Evolutionary conservation across 1,284 basidiomycete genomes (phyloP), one percentile per base, ranked within the genome.

Genomic region (Trichosporon sp.): DNA sequence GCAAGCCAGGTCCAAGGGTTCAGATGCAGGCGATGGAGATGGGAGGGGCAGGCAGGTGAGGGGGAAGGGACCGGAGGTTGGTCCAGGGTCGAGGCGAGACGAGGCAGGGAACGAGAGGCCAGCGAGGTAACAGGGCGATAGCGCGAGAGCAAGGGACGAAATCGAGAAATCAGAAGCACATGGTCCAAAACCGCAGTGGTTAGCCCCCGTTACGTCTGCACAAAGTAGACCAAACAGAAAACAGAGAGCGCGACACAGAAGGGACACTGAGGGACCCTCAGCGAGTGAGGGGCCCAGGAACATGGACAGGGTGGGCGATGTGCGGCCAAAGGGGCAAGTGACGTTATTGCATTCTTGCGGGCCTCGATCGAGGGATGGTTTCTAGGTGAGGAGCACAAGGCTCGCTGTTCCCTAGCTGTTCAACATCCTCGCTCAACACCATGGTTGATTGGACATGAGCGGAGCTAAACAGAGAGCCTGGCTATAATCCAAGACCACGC

Each of bases 151-250:
- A 63, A 32, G 59, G 31, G 31, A 37, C 31, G 59, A 63, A 35
- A 63, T n/a, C 32, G 59, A 63, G 59, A 35, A 35, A 35, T 32
- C 32, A 54, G 51, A 35, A 63, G 59, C 59, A 63, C 59, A 63
- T 63, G 59, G 59, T 63, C 59, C 59, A 63, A 35, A 63, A n/a
- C 6, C 59, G 59, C 59, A 16, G 31, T 63, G 59, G 59, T 63
- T 63, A 63, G 59, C 59, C 59, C 59, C 59, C 59, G 59, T 63
- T 63, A 63, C 59, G 59, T 63, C 59, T 54, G 59, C 59, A 63
- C 31, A 16, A 32, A n/a, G 32, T 32, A 63, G 32, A 16, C 59
- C 59, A 63, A 63, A 63, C 59, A 63, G 8, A 63, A n/a, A 37
- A n/a, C 59, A 63, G 31, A 35, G 59, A 35, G 59, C 59, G 59